Evolutionary conservation across 208 protist genomes (phyloP), one percentile per base, ranked within the genome.

Genomic region (Leishmania aethiopica): DNA sequence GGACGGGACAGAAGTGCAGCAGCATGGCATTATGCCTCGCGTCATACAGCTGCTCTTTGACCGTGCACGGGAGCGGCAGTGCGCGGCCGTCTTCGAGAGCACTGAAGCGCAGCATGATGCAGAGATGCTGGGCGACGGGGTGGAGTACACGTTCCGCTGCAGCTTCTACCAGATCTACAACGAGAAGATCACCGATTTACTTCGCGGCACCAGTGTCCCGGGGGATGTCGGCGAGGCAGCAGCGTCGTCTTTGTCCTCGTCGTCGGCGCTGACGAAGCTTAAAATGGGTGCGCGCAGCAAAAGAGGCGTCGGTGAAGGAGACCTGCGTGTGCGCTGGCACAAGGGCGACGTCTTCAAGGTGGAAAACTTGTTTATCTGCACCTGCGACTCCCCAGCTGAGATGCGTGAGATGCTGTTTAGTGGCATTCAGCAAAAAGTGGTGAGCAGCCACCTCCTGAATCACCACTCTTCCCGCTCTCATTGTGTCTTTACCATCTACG

Each of bases 101-200:
- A 37, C 35, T 7, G 66, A 5, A 0, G 66, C 42, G 10, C 72
- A 78, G 32, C 62, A 55, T 19, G 59, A 47, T 40, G 40, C 19
- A 13, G 73, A 55, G 32, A 53, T 7, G 42, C 66, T 37, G 17
- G 75, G 89, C 45, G 86, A 88, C 35, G 82, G 82, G 17, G 82
- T 93, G 4, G 79, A 86, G 77, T 95, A 92, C 85, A 71, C 84
- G n/a, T 91, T 98, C 55, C 88, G 87, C 7, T 98, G 95, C 82
- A 96, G 93, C 85, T 97, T 91, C 79, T 94, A 96, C 17, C 94
- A 98, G 67, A 93, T 98, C 80, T 98, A 98, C 89, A 98, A 98
- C 66, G 96, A 98, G 74, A 87, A 88, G 45, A 90, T 98, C 17
- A 90, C 90, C 0, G 96, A 98, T 75, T 80, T 98, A 3, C 88